Percentiles rank a stretch among this genome's conserved stretches.
Evolutionary conservation across 2,329 filamentous ascomycete genomes (phyloP).

Genomic region (Verticillium longisporum): DNA sequence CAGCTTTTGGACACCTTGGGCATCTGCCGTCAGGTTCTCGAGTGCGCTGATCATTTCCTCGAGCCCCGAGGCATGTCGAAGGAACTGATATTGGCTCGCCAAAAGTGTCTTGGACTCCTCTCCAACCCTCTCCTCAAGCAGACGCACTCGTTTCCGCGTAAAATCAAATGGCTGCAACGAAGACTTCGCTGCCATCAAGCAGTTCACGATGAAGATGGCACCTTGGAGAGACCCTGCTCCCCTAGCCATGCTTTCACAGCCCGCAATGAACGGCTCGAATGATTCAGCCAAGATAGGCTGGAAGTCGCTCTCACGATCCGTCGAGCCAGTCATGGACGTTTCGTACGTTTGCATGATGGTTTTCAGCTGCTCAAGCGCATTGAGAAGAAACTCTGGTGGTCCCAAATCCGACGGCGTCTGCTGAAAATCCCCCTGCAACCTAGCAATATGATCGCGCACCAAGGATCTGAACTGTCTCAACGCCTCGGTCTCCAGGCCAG

Average conservation of each 20-base stretch:
- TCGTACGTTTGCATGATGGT: constrained; percentile 83
- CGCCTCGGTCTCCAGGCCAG: constrained; percentile 65
- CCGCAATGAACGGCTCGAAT: constrained; percentile 77
- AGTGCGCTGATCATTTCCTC: constrained; percentile 55
- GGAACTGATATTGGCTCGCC: constrained; percentile 63
- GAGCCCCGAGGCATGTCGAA: constrained; percentile 70
- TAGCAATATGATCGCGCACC: constrained; percentile 72
- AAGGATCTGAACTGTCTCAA: constrained; percentile 75
- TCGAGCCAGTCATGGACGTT: constrained; percentile 60
- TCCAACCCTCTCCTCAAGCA: constrained; percentile 51
- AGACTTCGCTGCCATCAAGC: constrained; percentile 50
- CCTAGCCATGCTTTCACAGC: constrained; percentile 63
- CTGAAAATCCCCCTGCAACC: constrained; percentile 65
- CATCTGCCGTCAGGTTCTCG: constrained; percentile 21
- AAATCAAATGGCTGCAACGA: constrained; percentile 58
- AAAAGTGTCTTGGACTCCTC: constrained; percentile 51
- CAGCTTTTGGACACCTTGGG: constrained; percentile 42
- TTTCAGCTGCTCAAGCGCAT: constrained; percentile 71
- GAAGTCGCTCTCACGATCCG: constrained; percentile 61
- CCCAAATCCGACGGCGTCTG: constrained; percentile 65
- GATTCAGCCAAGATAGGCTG: constrained; percentile 69
- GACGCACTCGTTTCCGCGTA: constrained; percentile 44
- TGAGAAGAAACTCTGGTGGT: constrained; percentile 72
- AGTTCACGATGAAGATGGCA: constrained; percentile 70
- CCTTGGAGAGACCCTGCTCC: constrained; percentile 51